Conservation (phyloP, 805 yeast species). For the Candida alai region DNA sequence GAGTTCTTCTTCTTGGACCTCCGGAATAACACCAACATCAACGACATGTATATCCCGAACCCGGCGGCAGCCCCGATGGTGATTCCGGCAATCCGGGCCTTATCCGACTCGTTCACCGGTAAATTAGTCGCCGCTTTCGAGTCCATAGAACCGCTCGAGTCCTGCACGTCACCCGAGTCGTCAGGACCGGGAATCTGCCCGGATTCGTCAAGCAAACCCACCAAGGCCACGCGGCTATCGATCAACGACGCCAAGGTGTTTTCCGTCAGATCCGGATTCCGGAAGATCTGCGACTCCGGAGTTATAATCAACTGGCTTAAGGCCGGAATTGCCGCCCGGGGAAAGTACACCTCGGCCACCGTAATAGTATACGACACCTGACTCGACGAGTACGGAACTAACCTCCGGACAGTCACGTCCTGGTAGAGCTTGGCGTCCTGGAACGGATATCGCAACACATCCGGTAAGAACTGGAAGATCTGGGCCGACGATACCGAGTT, state of each 20-base stretch:
- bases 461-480: slow-evolving; percentile 81
- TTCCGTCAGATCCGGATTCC: slow-evolving; percentile 53
- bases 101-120: slow-evolving; percentile 11
- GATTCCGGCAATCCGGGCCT: slow-evolving; percentile 62
- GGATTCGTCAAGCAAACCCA: slow-evolving; percentile 30
- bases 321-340: slow-evolving; percentile 44
- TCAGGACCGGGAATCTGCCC: slow-evolving; percentile 7
- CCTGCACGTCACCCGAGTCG: slow-evolving; percentile 3
- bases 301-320: slow-evolving; percentile 51
- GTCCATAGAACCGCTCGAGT: slow-evolving; percentile 35
- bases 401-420: slow-evolving; percentile 56
- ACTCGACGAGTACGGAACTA: slow-evolving; percentile 68
- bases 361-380: slow-evolving; percentile 65
- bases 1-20: slow-evolving; percentile 37
- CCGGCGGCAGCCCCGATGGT: slow-evolving; percentile 84
- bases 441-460: slow-evolving; percentile 63
- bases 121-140: slow-evolving; percentile 11
- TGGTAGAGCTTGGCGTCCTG: slow-evolving; percentile 22
- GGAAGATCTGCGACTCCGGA: slow-evolving; percentile 55
- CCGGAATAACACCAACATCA: slow-evolving; percentile 54
- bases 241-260: slow-evolving; percentile 61
- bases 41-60: slow-evolving; percentile 57
- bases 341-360: slow-evolving; percentile 85
- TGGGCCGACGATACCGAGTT: slow-evolving; percentile 78
- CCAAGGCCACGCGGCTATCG: slow-evolving; percentile 64